phyloP scores from a whole-genome alignment of 352 stramenopile species.

The Phytopythium litorale region DNA sequence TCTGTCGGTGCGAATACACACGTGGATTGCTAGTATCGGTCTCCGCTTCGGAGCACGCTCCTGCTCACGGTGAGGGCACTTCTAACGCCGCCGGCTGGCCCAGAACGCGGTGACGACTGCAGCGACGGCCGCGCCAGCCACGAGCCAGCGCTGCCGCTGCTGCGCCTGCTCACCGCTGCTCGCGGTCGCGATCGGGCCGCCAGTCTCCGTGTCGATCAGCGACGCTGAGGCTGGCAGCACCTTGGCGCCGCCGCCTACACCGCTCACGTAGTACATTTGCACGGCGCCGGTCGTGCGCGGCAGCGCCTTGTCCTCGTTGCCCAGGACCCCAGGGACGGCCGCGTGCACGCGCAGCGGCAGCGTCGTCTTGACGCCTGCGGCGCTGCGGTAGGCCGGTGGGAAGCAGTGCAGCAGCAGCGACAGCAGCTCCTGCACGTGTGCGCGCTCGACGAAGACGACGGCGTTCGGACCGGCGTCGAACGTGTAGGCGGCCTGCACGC shows the following conservation, averaged over 20 bases:
- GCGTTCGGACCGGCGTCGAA: conserved; percentile 99
- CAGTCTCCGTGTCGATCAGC: conserved; percentile 45
- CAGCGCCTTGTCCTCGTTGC: conserved; percentile 12
- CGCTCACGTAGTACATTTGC: conserved; percentile 71
- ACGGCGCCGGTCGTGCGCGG: conserved; percentile 19
- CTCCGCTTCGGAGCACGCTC: neutral
- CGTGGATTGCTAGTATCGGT: neutral
- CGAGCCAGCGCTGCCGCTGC: neutral
- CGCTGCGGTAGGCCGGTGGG: conserved; percentile 9
- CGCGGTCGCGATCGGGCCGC: conserved; percentile 17
- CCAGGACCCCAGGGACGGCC: conserved; percentile 14
- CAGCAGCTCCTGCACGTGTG: conserved; percentile 63
- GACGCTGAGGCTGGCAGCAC: conserved; percentile 33
- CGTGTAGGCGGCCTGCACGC: conserved; percentile 93
- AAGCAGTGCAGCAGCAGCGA: conserved; percentile 55
- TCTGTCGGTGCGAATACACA: neutral
- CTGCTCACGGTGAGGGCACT: neutral
- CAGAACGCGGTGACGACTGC: neutral
- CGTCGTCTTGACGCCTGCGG: conserved; percentile 22
- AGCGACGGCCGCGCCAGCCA: neutral
- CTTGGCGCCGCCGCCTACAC: conserved; percentile 44
- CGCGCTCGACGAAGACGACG: conserved; percentile 88
- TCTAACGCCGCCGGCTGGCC: neutral
- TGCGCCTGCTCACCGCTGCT: conserved; percentile 1
- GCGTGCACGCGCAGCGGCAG: conserved; percentile 14